Base-by-base conservation (phyloP, 495 filamentous ascomycete species). In the Xylaria venustula region DNA sequence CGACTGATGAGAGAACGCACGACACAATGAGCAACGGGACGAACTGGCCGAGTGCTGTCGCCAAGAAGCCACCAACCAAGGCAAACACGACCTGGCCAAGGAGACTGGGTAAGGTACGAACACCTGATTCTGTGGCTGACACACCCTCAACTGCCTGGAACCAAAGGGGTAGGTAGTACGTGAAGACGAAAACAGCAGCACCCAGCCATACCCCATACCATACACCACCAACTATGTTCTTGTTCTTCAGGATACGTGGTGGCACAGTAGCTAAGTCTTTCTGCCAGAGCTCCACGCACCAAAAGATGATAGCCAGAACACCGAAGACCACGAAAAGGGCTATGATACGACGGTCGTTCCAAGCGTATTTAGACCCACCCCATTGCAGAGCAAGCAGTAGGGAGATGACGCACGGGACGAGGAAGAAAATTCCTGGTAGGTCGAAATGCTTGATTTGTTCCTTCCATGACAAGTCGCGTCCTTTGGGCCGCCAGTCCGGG, bases 91-190 rank as follows among this genome's bases (percentile, higher is more conserved):
- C 85, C 1, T 87, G 71, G 2, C 75, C 69, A 14, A 93, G 78
- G 42, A 96, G 83, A 69, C 89, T 80, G 0, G 92, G 92, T 9
- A 96, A 73, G 60, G 87, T 90, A 69, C 84, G 83, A 67, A 96
- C 87, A n/a, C 92, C 92, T 0, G 88, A 91, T 34, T 83, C 74
- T 3, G 85, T 83, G 12, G 92, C 88, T 0, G 79, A 78, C 0
- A 83, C 84, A 45, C 81, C 84, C 67, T 92, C 88, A 68, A 96
- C 85, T 5, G 90, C 87, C 67, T 97, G 92, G 79, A 97, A 95
- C 88, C 88, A 97, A 62, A 94, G 88, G 0, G 92, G 91, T 9
- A 96, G 74, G 77, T 88, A 88, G 68, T 85, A 90, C 14, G 85
- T 71, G 3, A 85, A 71, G 19, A 88, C 72, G 50, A 93, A 83